Conservation (phyloP, 2,329 filamentous ascomycete genomes). For the Fonsecaea pedrosoi region DNA sequence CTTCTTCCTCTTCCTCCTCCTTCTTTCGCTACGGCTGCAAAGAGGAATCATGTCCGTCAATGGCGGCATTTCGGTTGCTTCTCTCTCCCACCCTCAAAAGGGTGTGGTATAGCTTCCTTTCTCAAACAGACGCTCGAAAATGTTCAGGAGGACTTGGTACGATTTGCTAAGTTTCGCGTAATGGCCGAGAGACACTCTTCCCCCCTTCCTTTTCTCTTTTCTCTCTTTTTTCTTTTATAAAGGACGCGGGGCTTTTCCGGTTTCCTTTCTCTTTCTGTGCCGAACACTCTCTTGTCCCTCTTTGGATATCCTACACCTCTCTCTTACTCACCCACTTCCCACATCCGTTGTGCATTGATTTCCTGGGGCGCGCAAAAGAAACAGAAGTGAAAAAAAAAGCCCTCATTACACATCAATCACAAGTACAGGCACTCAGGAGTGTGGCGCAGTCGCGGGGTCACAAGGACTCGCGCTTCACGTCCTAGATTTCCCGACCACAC, state of each 20-base stretch:
- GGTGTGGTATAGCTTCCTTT: no score
- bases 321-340: background rate
- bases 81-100: no score
- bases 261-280: background rate
- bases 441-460: background rate
- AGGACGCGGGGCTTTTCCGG: background rate
- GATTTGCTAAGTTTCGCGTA: constrained; percentile 20
- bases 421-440: background rate
- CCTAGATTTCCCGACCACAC: constrained; percentile 9
- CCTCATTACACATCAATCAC: background rate
- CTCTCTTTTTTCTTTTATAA: background rate
- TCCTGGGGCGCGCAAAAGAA: background rate
- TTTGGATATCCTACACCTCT: background rate
- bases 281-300: background rate
- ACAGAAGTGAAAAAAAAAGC: background rate
- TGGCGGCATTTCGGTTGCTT: background rate
- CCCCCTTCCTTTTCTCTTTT: background rate
- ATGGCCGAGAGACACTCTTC: background rate
- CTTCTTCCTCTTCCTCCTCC: background rate
- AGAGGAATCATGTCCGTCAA: background rate
- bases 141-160: constrained; percentile 6
- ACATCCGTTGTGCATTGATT: background rate
- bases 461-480: background rate
- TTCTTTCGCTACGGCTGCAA: background rate
- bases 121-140: background rate